Base-by-base conservation (phyloP, 768 basidiomycete genomes). In the Mycena olivaceomarginata region DNA sequence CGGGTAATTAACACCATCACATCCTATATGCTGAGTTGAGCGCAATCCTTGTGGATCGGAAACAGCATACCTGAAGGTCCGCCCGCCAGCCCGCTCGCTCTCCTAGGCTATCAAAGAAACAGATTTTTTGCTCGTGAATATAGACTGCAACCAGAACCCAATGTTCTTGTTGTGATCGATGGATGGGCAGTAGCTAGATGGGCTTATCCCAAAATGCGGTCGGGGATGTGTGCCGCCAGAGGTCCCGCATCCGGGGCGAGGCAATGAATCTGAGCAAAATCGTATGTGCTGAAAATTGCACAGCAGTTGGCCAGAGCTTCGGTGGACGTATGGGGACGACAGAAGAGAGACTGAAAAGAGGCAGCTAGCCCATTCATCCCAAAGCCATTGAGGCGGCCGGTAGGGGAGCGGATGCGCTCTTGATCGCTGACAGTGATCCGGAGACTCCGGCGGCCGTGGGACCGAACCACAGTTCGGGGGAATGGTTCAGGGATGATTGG, bases 111-210 rank as follows among this genome's bases (percentile, higher is more conserved):
- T 87, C 86, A 71, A 85, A 86, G 2, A 87, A 63, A 37, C 68
- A 70, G 0, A 86, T n/a, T 39, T 81, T 66, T 4, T 74, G 71
- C 15, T 40, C 11, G 1, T 4, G 16, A 5, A 81, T 65, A 31
- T 76, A 72, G 0, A 81, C 76, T 15, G 75, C 77, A 74, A 84
- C 84, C 37, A 86, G 70, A 0, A 87, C 84, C 84, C 85, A 88
- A 74, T 88, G 86, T 1, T 77, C 70, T 0, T 76, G 74, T 4
- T 9, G 2, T 0, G 62, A 72, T 2, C 81, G 72, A 67, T 88
- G 86, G 20, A 88, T 85, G 0, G 86, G 88, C 13, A 89, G 31
- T 16, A 88, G 84, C 87, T 87, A 89, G 0, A 78, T 22, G 43
- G 79, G 62, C 48, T 83, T 85, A 0, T 8, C 18, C 86, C 86